These are phyloP conservation scores for Lotmaria passim DNA, from an alignment of 208 protist species.

Conservation along the genomic window DNA sequence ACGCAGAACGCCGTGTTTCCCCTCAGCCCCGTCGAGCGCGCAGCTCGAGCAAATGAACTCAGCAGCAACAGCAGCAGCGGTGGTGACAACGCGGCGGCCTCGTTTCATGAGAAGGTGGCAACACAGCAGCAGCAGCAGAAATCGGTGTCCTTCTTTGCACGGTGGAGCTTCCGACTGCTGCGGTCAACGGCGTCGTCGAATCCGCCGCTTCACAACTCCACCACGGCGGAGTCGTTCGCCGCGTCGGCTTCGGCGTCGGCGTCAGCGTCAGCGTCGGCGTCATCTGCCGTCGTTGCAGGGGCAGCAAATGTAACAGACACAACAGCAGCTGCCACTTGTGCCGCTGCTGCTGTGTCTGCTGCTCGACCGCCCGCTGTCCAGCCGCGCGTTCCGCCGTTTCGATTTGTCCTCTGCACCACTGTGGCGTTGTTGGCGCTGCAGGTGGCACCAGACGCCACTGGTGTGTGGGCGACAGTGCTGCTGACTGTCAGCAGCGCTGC, in stretches of 20 bases:
- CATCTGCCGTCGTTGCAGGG: not conserved
- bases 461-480: conserved; percentile 24
- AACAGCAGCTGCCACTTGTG: not conserved
- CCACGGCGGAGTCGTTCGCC: not conserved
- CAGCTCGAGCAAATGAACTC: not conserved
- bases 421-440: conserved; percentile 12
- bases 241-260: not conserved
- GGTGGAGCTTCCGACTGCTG: conserved; percentile 9
- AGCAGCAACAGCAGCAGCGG: not conserved
- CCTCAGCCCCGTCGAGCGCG: not conserved
- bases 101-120: too few species aligned
- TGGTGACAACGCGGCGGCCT: too few species aligned
- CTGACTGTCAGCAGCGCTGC: conserved; percentile 10
- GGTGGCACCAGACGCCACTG: conserved; percentile 8
- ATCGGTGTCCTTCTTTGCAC: conserved; percentile 1
- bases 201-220: too few species aligned
- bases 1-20: conserved; percentile 2
- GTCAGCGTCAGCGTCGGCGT: not conserved
- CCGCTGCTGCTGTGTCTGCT: not conserved
- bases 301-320: not conserved
- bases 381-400: conserved; percentile 1
- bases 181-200: not conserved
- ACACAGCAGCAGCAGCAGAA: not conserved
- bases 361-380: not conserved
- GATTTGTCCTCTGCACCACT: conserved; percentile 2